A percentile compares a stretch with the other conserved stretches of the same genome.
Conservation (phyloP, 108 stramenopile genomes). For the Nannochloropsis salina region DNA sequence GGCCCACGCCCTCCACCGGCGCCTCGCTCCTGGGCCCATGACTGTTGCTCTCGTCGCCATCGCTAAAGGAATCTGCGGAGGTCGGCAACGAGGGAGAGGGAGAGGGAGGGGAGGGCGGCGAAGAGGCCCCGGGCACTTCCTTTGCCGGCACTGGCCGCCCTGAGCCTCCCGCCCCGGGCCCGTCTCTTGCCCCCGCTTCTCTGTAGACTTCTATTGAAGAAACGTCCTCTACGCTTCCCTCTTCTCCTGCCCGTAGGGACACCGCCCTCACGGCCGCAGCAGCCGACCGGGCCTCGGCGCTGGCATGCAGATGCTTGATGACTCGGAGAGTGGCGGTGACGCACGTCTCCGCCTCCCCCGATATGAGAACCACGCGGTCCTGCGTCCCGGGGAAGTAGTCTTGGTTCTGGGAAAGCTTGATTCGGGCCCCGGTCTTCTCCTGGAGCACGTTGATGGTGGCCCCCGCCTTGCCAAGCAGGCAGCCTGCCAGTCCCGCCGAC, state of each 20-base stretch:
- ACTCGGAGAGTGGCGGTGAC: conserved; percentile 14
- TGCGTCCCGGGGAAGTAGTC: conserved; percentile 51
- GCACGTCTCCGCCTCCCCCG: conserved; percentile 39
- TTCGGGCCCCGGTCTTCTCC: conserved; percentile 40
- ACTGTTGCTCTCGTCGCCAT: not conserved
- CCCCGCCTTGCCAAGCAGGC: conserved; percentile 49
- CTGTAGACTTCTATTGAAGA: not conserved
- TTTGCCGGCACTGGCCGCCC: not conserved
- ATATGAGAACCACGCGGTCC: conserved; percentile 42
- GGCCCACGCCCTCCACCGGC: too few species aligned
- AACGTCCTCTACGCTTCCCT: not conserved
- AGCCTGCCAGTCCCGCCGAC: conserved; percentile 42
- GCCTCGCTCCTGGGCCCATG: too few species aligned
- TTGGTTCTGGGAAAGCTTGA: conserved; percentile 52
- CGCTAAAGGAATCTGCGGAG: not conserved
- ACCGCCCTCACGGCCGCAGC: not conserved
- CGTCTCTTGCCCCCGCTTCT: not conserved
- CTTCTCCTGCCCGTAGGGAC: not conserved
- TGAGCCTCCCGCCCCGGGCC: not conserved
- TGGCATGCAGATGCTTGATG: not conserved
- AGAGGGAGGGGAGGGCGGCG: not conserved
- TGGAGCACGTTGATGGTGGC: conserved; percentile 43
- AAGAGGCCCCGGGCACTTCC: not conserved
- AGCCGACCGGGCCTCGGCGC: not conserved
- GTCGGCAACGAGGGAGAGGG: not conserved